Percentiles rank a stretch among this genome's conserved stretches.
Conservation (phyloP, 176 grass and related monocot genomes). For the Hyparrhenia diplandra region DNA sequence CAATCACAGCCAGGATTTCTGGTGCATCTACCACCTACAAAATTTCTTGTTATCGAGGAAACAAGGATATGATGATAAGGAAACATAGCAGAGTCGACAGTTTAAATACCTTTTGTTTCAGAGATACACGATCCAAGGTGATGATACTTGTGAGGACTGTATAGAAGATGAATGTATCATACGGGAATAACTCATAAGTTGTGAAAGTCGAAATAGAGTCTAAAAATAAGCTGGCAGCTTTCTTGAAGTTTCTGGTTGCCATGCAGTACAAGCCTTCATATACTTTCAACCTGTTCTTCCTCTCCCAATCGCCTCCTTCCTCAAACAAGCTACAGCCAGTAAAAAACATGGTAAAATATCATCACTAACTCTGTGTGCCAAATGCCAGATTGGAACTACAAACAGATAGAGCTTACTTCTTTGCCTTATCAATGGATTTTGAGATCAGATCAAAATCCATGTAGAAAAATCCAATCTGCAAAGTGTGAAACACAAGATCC, state of each 20-base stretch:
- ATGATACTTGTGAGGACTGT: conserved; percentile 87
- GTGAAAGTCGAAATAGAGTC: conserved; percentile 99
- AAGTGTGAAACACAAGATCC: conserved; percentile 93
- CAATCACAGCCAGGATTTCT: conserved; percentile 87
- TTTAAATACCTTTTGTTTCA: conserved; percentile 75
- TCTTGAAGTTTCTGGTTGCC: conserved; percentile 93
- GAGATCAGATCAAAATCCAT: conserved; percentile 98
- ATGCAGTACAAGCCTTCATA: conserved; percentile 92
- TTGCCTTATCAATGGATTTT: conserved; percentile 94
- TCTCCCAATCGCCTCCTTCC: conserved; percentile 95
- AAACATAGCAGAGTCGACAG: neutral
- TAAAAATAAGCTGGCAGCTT: conserved; percentile 85
- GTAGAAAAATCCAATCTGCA: conserved; percentile 84
- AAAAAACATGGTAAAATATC: conserved; percentile 13
- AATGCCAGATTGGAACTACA: conserved; percentile 27
- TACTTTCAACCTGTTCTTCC: conserved; percentile 95
- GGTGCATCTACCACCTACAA: conserved; percentile 93
- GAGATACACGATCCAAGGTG: conserved; percentile 84
- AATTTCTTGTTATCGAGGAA: conserved; percentile 20
- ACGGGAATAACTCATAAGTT: conserved; percentile 81
- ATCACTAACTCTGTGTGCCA: neutral
- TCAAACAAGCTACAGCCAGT: conserved; percentile 70
- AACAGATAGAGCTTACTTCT: conserved; percentile 55
- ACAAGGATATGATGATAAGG: neutral
- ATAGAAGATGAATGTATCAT: conserved; percentile 94